These are phyloP conservation scores for Aspergillus fumigatus DNA, from an alignment of 2,329 filamentous ascomycete genomes.

Conservation along the genomic window DNA sequence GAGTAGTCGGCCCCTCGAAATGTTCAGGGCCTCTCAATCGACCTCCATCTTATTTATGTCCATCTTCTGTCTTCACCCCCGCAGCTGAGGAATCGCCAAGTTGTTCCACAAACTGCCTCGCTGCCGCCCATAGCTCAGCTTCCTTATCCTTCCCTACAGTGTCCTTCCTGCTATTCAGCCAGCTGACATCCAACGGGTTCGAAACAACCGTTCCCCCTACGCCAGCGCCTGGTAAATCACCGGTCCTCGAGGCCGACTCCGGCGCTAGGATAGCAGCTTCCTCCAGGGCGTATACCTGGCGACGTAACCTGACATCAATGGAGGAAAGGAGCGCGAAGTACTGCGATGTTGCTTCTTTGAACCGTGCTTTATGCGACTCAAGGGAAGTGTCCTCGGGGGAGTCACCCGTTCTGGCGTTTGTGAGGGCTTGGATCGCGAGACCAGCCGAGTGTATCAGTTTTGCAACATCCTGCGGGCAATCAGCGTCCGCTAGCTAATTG, in stretches of 20 bases:
- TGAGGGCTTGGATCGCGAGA: constrained; percentile 60
- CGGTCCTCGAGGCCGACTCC: constrained; percentile 32
- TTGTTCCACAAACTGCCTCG: constrained; percentile 51
- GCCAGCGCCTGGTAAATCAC: constrained; percentile 25
- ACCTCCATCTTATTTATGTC: constrained; percentile 35
- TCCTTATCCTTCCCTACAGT: constrained; percentile 81
- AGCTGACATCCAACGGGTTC: constrained; percentile 74
- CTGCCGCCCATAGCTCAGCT: constrained; percentile 68
- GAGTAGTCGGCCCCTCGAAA: not conserved
- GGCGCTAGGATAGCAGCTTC: constrained; percentile 68
- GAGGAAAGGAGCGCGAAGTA: constrained; percentile 71
- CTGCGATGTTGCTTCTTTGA: constrained; percentile 51
- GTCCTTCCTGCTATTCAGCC: constrained; percentile 80
- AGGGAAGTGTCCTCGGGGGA: constrained; percentile 38
- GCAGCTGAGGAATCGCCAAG: constrained; percentile 18
- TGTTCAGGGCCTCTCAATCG: constrained; percentile 23
- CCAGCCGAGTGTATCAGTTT: constrained; percentile 56
- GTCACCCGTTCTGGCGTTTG: constrained; percentile 43
- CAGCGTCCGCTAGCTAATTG: not conserved
- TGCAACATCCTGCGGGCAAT: constrained; percentile 42
- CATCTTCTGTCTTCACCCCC: constrained; percentile 11
- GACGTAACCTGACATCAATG: constrained; percentile 68
- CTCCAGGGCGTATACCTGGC: constrained; percentile 74
- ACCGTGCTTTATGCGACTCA: constrained; percentile 55
- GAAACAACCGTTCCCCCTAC: constrained; percentile 33